These are phyloP conservation scores for Petasospora rhodanensis DNA, from an alignment of 1,139 yeast species.

Conservation along the genomic window DNA sequence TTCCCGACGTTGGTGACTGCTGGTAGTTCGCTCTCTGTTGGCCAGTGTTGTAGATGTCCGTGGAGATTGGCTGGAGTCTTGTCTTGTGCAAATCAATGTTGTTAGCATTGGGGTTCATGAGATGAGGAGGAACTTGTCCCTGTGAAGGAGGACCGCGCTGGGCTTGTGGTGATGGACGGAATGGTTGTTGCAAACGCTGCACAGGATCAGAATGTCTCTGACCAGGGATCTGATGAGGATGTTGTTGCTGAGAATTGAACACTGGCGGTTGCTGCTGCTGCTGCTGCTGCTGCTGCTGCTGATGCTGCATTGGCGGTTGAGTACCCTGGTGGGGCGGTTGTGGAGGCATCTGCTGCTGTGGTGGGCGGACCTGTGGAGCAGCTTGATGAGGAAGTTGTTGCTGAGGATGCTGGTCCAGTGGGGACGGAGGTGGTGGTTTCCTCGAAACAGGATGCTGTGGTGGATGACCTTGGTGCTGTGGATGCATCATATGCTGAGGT, in stretches of 20 bases:
- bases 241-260: background rate
- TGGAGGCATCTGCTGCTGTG: background rate
- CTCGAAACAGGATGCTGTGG: no score
- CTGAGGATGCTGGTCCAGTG: slow-evolving; percentile 8
- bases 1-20: slow-evolving; percentile 17
- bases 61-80: slow-evolving; percentile 22
- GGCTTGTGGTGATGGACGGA: slow-evolving; percentile 2
- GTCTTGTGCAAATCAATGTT: slow-evolving; percentile 6
- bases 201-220: no score
- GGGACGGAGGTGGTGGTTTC: slow-evolving; percentile 12
- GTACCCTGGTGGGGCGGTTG: background rate
- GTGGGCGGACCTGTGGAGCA: background rate
- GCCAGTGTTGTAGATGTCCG: slow-evolving; percentile 18
- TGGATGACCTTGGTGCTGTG: no score
- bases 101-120: slow-evolving; percentile 6
- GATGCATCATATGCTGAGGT: no score
- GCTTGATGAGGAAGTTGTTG: slow-evolving; percentile 7
- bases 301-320: background rate
- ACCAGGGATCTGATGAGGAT: no score
- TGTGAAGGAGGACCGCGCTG: no score
- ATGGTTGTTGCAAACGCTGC: slow-evolving; percentile 19
- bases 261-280: slow-evolving; percentile 2
- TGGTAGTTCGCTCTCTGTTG: slow-evolving; percentile 20
- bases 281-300: slow-evolving; percentile 5
- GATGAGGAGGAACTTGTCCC: slow-evolving; percentile 15